These are phyloP conservation scores for Corynespora cassiicola DNA, from an alignment of 2,329 filamentous ascomycete genomes.

Conservation along the genomic window DNA sequence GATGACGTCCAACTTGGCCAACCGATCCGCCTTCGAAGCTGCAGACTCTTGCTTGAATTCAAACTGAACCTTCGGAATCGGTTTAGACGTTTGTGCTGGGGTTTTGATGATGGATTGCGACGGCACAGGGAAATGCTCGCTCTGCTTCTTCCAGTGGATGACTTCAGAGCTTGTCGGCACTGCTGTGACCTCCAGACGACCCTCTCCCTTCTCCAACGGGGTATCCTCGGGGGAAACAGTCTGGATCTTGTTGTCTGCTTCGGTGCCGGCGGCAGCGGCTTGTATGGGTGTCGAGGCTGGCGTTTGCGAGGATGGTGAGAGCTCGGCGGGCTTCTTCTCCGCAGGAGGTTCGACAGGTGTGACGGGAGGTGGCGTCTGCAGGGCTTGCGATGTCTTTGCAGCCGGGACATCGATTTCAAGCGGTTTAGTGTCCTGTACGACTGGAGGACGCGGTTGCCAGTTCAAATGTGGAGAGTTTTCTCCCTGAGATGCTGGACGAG, in stretches of 20 bases:
- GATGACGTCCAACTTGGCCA: constrained; percentile 70
- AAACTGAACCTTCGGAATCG: constrained; percentile 79
- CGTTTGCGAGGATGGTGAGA: constrained; percentile 16
- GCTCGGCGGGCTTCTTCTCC: constrained; percentile 16
- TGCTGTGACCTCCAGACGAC: constrained; percentile 32
- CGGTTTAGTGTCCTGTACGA: constrained; percentile 40
- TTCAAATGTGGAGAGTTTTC: constrained; percentile 22
- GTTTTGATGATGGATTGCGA: constrained; percentile 74
- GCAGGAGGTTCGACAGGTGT: constrained; percentile 22
- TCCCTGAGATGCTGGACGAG: constrained; percentile 22
- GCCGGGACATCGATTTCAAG: constrained; percentile 38
- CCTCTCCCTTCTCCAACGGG: constrained; percentile 34
- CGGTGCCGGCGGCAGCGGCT: constrained; percentile 8
- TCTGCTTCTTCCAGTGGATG: constrained; percentile 75
- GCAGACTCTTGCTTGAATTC: constrained; percentile 70
- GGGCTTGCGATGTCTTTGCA: constrained; percentile 29
- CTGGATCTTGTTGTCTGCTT: constrained; percentile 4
- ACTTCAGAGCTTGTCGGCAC: constrained; percentile 26
- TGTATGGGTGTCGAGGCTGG: constrained; percentile 15
- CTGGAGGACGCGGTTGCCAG: constrained; percentile 25
- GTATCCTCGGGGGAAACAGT: constrained; percentile 17
- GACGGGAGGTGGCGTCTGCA: constrained; percentile 39
- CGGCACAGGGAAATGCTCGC: constrained; percentile 79
- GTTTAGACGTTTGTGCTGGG: constrained; percentile 72
- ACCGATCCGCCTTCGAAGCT: constrained; percentile 60